phyloP scores from a whole-genome alignment of 83 land plant genomes.

The Thuja plicata region DNA sequence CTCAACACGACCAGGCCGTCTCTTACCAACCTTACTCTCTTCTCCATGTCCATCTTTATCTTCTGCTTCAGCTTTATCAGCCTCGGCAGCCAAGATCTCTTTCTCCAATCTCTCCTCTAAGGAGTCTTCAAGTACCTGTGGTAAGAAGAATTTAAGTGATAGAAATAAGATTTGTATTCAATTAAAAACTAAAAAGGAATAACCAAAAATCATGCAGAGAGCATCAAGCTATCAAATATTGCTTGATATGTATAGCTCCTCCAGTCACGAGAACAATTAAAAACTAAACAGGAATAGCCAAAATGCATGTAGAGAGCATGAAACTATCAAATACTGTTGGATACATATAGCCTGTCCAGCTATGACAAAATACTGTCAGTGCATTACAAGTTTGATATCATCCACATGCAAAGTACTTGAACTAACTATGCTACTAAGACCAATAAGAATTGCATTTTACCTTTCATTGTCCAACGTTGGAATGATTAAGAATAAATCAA shows the following conservation, averaged over 20 bases:
- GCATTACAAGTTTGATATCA: not conserved
- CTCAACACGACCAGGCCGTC: not conserved
- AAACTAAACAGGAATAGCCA: too few relatives aligned
- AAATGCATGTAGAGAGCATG: too few relatives aligned
- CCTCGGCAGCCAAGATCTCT: constrained; percentile 65
- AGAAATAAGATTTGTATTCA: not conserved
- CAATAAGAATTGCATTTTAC: not conserved
- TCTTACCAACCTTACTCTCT: constrained; percentile 58
- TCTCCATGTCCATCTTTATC: constrained; percentile 75
- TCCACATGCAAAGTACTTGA: not conserved
- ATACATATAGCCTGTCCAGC: not conserved
- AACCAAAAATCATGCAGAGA: not conserved
- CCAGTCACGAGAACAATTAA: not conserved
- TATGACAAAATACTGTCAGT: not conserved
- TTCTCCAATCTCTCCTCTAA: constrained; percentile 89
- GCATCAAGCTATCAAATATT: not conserved
- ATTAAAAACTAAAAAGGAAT: not conserved
- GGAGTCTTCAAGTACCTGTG: constrained; percentile 90
- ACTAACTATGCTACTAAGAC: not conserved
- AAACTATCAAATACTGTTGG: not conserved
- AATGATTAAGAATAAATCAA: not conserved
- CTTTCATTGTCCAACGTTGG: not conserved
- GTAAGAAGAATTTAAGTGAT: not conserved
- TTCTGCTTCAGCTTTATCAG: constrained; percentile 83
- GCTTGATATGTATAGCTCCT: not conserved